Evolutionary conservation across 345 rosid species (phyloP).

Genomic region (Lagerstroemia speciosa): DNA sequence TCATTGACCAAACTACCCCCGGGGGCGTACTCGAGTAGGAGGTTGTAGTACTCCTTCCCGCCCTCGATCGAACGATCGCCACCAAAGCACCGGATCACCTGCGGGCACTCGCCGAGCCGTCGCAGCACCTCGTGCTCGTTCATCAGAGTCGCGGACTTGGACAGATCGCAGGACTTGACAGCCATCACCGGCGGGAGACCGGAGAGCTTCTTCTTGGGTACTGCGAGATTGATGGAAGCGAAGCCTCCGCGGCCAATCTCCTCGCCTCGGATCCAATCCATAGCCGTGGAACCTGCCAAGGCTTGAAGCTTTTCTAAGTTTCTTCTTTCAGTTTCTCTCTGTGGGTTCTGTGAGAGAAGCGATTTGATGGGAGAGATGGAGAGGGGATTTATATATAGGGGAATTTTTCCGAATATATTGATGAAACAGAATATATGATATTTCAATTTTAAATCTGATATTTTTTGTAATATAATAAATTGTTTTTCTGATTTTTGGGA

Average conservation of each 20-base stretch:
- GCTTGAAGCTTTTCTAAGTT: background rate
- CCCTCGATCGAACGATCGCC: conserved; percentile 27
- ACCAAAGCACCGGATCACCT: conserved; percentile 51
- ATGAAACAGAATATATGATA: no score
- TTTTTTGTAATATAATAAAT: no score
- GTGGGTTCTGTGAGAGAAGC: no score
- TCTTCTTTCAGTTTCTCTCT: background rate
- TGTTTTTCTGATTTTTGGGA: no score
- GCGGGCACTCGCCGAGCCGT: conserved; percentile 33
- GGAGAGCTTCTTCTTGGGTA: conserved; percentile 10
- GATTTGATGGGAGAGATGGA: background rate
- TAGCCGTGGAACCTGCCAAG: conserved; percentile 6
- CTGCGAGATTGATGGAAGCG: conserved; percentile 50
- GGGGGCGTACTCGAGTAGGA: conserved; percentile 61
- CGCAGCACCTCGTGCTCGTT: conserved; percentile 45
- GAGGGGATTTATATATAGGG: no score
- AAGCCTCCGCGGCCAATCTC: conserved; percentile 60
- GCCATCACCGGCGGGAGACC: conserved; percentile 40
- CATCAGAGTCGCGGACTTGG: conserved; percentile 25
- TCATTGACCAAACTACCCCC: conserved; percentile 51
- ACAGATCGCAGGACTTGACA: conserved; percentile 48
- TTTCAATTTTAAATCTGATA: no score
- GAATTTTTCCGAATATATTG: no score
- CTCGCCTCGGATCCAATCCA: conserved; percentile 71
- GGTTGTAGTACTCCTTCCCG: conserved; percentile 40